Evolutionary conservation across 176 grass and related monocot genomes (phyloP), one percentile per base, ranked within the genome.

Genomic region (Oryza meridionalis): DNA sequence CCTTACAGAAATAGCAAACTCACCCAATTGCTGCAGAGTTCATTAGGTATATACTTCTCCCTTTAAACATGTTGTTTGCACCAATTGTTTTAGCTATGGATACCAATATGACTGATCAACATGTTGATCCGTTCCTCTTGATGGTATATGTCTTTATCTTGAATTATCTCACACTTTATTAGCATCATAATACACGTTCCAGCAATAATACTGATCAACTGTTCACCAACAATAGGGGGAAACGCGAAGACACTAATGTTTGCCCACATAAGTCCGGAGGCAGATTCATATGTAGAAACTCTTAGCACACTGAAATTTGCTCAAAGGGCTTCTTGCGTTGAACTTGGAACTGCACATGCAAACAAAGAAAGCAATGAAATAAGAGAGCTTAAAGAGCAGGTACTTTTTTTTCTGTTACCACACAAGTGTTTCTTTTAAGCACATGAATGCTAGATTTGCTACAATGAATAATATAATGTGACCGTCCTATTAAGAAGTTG

Each of bases 1-100:
- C 95, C 95, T 27, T 94, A 97, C 77, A 82, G 92, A 91, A 97
- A 94, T 67, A 97, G 90, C 91, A 94, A 94, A 86, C 92, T 97
- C 64, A 97, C 95, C 32, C 92, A 97, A 76, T 67, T 94, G 51
- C 76, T 97, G 62, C 95, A 97, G 44, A 91, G 88, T 63, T 97
- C 95, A 80, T 79, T 97, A 93, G 95, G 92, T 97, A 84, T 72
- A 53, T 68, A 49, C 7, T 13, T 76, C 59, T 43, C 65, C 64
- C 38, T 66, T 79, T 69, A 16, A 84, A 70, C 73, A 66, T 81
- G 19, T 53, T 77, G 43, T 71, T 19, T 16, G 37, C 21, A n/a
- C 32, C 40, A 43, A 65, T 75, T 80, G 35, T 72, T 78, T 35
- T 70, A 55, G 45, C 12, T 71, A 33, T 62, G 25, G 38, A 73